A percentile compares a stretch with the other conserved stretches of the same genome.
These are phyloP conservation scores for Acanthamoeba royreba DNA, from an alignment of 208 protist species.

Conservation along the genomic window DNA sequence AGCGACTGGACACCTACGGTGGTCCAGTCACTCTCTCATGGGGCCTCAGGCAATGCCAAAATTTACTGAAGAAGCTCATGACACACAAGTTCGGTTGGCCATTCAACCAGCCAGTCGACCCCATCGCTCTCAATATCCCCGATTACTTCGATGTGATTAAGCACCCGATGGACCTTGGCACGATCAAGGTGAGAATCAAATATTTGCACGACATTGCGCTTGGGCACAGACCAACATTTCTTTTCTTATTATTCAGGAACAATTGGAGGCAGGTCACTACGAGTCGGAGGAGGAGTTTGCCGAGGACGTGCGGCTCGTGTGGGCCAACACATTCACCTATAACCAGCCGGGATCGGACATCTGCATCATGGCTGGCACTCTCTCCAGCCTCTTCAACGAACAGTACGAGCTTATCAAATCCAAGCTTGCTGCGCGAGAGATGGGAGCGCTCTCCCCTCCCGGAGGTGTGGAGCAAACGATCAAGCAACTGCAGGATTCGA, in stretches of 20 bases:
- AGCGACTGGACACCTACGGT: not conserved
- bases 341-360: not conserved
- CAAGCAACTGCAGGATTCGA: not conserved
- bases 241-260: not conserved
- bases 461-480: not conserved
- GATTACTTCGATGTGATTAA: conserved; percentile 80
- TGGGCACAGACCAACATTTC: not conserved
- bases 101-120: conserved; percentile 77
- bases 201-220: no score
- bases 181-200: no score
- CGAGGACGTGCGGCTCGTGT: not conserved
- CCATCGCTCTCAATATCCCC: conserved; percentile 69
- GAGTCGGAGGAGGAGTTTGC: not conserved
- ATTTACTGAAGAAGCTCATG: not conserved
- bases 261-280: not conserved
- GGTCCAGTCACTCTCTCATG: not conserved
- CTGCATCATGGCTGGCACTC: not conserved
- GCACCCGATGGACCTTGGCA: conserved; percentile 79
- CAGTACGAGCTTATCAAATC: not conserved
- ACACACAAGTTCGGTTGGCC: conserved; percentile 55
- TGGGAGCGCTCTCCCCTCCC: not conserved
- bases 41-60: not conserved
- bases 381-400: not conserved
- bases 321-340: not conserved
- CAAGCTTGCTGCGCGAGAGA: not conserved